Evolutionary conservation across 768 basidiomycete genomes (phyloP).

Genomic region (Brasilioporus rufonigricans): DNA sequence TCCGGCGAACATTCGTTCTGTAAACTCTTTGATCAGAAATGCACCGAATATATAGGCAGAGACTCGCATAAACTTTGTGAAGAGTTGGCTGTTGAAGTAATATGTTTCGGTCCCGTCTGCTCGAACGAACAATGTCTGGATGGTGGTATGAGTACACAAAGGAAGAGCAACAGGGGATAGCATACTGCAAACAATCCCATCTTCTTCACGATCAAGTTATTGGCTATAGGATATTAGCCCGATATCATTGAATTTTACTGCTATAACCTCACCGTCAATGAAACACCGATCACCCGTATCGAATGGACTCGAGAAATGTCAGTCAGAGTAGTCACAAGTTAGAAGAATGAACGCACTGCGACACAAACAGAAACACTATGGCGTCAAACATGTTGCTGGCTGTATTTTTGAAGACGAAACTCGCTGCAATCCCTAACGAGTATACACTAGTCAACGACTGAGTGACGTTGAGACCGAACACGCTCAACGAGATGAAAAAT

Average conservation of each 20-base stretch:
- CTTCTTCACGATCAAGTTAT: constrained; percentile 74
- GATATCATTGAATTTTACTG: not conserved
- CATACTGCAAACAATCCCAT: constrained; percentile 74
- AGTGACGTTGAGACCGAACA: constrained; percentile 69
- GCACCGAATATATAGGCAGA: not conserved
- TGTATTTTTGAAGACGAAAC: constrained; percentile 78
- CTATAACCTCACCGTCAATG: constrained; percentile 49
- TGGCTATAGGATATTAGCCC: constrained; percentile 39
- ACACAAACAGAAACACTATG: constrained; percentile 80
- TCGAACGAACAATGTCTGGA: constrained; percentile 66
- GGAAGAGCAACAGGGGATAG: not conserved
- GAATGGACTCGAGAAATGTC: constrained; percentile 50
- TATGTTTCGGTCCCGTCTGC: constrained; percentile 76
- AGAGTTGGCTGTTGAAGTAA: constrained; percentile 78
- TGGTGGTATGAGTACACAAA: not conserved
- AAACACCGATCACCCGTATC: constrained; percentile 84
- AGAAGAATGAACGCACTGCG: constrained; percentile 56
- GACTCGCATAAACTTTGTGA: constrained; percentile 69
- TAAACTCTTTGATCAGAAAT: not conserved
- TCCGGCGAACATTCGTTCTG: constrained; percentile 72
- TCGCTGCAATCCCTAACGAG: constrained; percentile 66
- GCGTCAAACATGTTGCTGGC: constrained; percentile 74
- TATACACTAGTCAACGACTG: constrained; percentile 70
- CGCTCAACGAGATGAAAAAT: constrained; percentile 70
- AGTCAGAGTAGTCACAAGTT: constrained; percentile 1